These are phyloP conservation scores for Russula sp. DNA, from an alignment of 768 basidiomycete species.

Conservation along the genomic window DNA sequence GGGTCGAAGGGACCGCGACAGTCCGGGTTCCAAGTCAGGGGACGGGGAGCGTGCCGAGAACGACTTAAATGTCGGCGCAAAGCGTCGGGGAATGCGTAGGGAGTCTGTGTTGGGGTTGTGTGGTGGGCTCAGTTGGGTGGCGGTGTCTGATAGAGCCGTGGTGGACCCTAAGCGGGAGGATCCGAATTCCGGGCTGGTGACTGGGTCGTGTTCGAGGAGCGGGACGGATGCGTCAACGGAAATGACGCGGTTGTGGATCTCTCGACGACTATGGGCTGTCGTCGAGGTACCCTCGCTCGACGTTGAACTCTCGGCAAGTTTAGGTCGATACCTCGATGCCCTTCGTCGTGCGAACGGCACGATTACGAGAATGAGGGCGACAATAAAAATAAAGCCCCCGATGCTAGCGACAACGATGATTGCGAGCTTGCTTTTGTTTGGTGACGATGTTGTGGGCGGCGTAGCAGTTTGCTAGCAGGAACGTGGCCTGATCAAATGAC, in stretches of 20 bases:
- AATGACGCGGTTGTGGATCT: conserved; percentile 10
- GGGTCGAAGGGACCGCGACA: conserved; percentile 2
- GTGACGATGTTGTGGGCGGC: background rate
- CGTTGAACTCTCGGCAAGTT: background rate
- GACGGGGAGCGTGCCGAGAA: conserved; percentile 2
- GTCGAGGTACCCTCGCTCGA: conserved; percentile 3
- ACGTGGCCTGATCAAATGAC: conserved; percentile 20
- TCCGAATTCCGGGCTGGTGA: background rate
- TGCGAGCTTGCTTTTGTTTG: conserved; percentile 11
- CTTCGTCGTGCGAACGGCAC: conserved; percentile 18
- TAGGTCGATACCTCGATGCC: conserved; percentile 3
- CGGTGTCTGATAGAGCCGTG: background rate
- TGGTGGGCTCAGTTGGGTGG: background rate
- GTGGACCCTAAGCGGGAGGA: background rate
- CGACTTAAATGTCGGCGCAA: conserved; percentile 11
- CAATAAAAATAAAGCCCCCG: conserved; percentile 18
- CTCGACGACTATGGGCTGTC: conserved; percentile 5
- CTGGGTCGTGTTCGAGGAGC: conserved; percentile 17
- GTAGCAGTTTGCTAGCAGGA: background rate
- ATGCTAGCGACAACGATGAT: conserved; percentile 19
- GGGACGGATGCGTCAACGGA: conserved; percentile 23
- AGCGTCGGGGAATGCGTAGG: conserved; percentile 1
- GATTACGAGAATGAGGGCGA: conserved; percentile 16
- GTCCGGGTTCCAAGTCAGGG: conserved; percentile 5
- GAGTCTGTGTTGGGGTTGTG: background rate